Conservation (phyloP, 176 grass and related monocot species). For the Triticum monococcum region DNA sequence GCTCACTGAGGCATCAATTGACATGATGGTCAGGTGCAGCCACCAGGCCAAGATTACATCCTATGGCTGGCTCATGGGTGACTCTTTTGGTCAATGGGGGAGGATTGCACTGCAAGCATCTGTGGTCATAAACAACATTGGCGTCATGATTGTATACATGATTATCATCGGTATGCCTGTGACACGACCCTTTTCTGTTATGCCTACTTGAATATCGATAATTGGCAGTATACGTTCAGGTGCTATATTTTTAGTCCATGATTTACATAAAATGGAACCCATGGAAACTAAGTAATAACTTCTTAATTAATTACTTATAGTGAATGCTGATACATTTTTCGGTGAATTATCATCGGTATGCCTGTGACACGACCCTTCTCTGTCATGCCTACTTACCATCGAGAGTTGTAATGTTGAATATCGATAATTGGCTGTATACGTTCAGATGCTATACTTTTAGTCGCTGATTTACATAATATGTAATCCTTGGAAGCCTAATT, state of each 20-base stretch:
- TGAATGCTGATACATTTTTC: background rate
- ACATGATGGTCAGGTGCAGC: slow-evolving; percentile 82
- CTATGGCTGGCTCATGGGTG: slow-evolving; percentile 72
- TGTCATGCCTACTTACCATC: slow-evolving; percentile 5
- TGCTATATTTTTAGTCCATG: background rate
- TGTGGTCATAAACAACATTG: slow-evolving; percentile 76
- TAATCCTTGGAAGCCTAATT: background rate
- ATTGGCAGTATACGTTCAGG: background rate
- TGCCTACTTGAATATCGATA: background rate
- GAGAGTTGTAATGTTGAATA: background rate
- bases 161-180: slow-evolving; percentile 76
- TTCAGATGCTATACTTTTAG: background rate
- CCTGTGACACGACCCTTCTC: background rate
- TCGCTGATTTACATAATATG: background rate
- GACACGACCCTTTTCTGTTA: background rate
- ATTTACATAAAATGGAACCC: background rate
- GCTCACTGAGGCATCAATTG: slow-evolving; percentile 80
- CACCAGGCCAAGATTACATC: slow-evolving; percentile 54
- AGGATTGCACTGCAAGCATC: slow-evolving; percentile 64
- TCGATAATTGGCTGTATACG: background rate
- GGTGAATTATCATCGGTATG: slow-evolving; percentile 76
- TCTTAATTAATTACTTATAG: background rate
- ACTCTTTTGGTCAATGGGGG: slow-evolving; percentile 50
- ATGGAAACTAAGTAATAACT: background rate
- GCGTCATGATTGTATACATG: slow-evolving; percentile 79